Base-by-base conservation (phyloP, 345 rosid genomes). In the Moringa oleifera region DNA sequence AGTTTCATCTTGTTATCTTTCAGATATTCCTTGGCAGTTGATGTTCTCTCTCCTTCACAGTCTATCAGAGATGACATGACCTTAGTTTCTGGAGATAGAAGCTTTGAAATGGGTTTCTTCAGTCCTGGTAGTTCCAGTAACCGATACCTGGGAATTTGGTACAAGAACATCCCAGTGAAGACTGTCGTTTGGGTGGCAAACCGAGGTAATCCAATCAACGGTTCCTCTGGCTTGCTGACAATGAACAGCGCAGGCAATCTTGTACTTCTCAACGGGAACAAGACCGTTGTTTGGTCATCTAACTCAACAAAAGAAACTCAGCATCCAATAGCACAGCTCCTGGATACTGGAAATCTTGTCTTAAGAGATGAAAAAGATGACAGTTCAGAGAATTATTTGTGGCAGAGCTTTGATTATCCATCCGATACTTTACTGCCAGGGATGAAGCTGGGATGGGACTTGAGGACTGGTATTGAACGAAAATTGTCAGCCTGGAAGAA, bases 151-250 rank as follows among this genome's bases (percentile, higher is more conserved):
- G 90, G 87, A 33, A 80, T 85, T 17, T 82, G 90, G 87, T 82
- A 74, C 73, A 80, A 71, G 73, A 68, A 71, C 15, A 65, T 80
- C 52, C 71, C 77, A 5, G 68, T 0, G 0, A 57, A 36, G 55
- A 78, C 80, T 6, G 72, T 75, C 28, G 90, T 85, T 6, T 85
- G 87, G 87, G 83, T 82, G 6, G 87, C 90, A 11, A 82, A 82
- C 52, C 63, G 85, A 61, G 67, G 57, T 47, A 41, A 31, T 20
- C 82, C 86, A 4, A 71, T 84, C 52, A 57, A 67, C 22, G 75
- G 74, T 51, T 71, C 86, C n/a, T 56, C 86, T 0, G 82, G 78
- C 7, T 50, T 23, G 23, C 50, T 84, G 69, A 69, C 19, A 46
- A 66, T 81, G 41, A 67, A 57, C 25, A 51, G 55, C 61, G 55